Evolutionary conservation across 768 basidiomycete genomes (phyloP).

Genomic region (Antrodiella citrinella): DNA sequence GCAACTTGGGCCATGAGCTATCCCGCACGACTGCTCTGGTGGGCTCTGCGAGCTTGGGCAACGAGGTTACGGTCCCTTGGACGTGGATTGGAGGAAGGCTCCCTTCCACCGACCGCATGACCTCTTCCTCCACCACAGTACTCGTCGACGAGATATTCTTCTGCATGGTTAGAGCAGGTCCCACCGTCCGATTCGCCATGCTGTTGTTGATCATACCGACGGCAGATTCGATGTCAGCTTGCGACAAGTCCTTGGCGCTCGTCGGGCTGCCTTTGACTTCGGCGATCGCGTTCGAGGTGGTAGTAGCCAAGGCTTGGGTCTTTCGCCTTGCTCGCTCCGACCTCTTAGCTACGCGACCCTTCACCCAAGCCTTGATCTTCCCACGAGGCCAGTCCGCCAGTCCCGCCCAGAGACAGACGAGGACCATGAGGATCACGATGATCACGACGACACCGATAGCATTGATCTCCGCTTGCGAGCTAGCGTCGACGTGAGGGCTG

Average conservation of each 20-base stretch:
- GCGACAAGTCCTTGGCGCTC: neutral
- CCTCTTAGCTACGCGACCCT: no score
- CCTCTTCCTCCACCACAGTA: neutral
- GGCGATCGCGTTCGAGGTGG: neutral
- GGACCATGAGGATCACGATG: conserved; percentile 20
- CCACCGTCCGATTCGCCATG: neutral
- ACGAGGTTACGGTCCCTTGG: no score
- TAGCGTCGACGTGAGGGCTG: conserved; percentile 5
- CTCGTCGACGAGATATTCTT: neutral
- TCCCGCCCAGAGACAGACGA: conserved; percentile 18
- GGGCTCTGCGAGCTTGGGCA: neutral
- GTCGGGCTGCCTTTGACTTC: no score
- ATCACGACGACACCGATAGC: conserved; percentile 22
- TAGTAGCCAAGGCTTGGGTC: neutral
- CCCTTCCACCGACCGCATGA: no score
- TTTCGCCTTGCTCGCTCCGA: neutral
- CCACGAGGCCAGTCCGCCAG: conserved; percentile 15
- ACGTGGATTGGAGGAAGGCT: no score
- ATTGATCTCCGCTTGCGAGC: conserved; percentile 3
- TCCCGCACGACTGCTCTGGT: neutral
- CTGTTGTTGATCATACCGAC: neutral
- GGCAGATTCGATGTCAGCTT: neutral
- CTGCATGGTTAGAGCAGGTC: no score
- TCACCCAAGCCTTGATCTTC: neutral
- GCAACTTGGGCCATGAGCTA: neutral